Evolutionary conservation across 2,329 filamentous ascomycete species (phyloP), one percentile per base, ranked within the genome.

Genomic region (Zalaria sp.): DNA sequence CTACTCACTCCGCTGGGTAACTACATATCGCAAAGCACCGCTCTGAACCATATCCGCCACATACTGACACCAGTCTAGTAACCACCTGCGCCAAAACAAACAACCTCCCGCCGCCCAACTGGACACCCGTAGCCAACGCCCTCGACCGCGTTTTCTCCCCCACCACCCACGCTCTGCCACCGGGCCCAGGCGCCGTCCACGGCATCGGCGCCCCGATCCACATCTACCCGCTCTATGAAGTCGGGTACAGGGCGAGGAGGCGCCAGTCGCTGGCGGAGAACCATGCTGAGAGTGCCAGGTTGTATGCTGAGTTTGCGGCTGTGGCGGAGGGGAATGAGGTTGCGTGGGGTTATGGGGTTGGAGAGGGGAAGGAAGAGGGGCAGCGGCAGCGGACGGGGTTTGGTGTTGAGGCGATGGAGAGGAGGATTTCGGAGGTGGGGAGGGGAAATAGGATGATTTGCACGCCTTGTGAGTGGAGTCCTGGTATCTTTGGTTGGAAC

Each of bases 141-240:
- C 63, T 72, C 1, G 61, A 66, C 18, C 51, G 58, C 2, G 66
- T 75, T 41, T 69, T 73, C 54, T 59, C 69, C 3, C 66, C 72
- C 0, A 71, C 74, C 4, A 66, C 64, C 4, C 60, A 65, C 2
- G 58, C 63, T 34, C 58, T 69, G 28, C 25, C 37, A 38, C 34
- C 45, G 78, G 73, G 72, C 49, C 52, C 75, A 8, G 77, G 74
- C 1, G 66, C 69, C 2, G 60, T 62, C 2, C 77, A 82, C 49
- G 63, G 62, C 2, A 70, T 82, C 7, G 77, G 77, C 0, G 64
- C 73, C 0, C 77, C 79, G 0, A 77, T 81, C 7, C 78, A 83
- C 28, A 64, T 82, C 0, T 83, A 83, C 49, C 77, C 79, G 0
- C 52, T 83, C 0, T 82, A 79, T 49, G 79, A 82, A 48, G 80